Evolutionary conservation across 140 eudicot genomes (phyloP).

Genomic region (Erigeron philadelphicus): DNA sequence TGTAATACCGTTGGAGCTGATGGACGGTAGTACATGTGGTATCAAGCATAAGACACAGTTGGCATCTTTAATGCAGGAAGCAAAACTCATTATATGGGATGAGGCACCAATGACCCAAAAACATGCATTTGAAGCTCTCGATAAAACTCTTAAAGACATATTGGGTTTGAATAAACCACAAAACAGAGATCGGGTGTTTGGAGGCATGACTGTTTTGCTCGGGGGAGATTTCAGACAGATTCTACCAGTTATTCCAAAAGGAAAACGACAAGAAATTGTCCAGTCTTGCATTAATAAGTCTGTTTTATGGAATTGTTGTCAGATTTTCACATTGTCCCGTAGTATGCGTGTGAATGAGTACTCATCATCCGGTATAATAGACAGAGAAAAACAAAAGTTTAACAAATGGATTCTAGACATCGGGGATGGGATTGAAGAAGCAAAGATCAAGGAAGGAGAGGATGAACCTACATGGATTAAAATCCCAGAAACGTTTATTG

Average conservation of each 20-base stretch:
- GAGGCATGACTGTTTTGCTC: neutral
- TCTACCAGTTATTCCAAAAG: neutral
- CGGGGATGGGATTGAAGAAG: neutral
- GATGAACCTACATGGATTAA: neutral
- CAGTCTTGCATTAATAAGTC: neutral
- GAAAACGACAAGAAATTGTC: neutral
- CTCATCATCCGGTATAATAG: neutral
- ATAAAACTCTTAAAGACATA: neutral
- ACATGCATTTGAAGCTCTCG: neutral
- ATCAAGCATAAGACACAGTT: neutral
- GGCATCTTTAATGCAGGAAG: neutral
- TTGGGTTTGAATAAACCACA: neutral
- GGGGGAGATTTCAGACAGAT: neutral
- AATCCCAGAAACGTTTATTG: neutral
- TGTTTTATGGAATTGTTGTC: neutral
- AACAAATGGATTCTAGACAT: neutral
- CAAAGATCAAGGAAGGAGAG: neutral
- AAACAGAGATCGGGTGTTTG: neutral
- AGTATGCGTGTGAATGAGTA: neutral
- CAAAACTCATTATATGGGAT: neutral
- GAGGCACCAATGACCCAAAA: neutral
- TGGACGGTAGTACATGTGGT: neutral
- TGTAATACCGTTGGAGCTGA: neutral
- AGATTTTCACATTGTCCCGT: neutral
- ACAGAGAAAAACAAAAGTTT: neutral